Evolutionary conservation across 139 green algal genomes (phyloP).

Genomic region (Tetradesmus lagerheimii): DNA sequence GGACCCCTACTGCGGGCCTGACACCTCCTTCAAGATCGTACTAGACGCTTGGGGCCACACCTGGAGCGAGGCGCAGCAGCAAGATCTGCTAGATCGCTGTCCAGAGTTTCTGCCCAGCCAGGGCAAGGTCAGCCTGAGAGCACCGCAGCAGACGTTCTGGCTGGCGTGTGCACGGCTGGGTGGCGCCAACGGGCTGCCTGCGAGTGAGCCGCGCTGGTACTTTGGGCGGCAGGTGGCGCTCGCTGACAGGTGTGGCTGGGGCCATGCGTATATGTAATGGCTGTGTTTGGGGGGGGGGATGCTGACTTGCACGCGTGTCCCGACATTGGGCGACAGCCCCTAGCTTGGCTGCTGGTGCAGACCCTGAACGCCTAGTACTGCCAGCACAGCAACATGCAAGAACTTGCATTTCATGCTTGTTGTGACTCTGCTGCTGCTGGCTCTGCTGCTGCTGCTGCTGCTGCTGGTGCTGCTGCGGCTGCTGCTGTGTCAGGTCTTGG

Average conservation of each 20-base stretch:
- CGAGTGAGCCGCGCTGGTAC: conserved; percentile 61
- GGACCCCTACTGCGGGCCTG: conserved; percentile 50
- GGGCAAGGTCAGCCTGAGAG: conserved; percentile 64
- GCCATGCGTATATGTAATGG: too few species aligned
- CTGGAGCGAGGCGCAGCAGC: conserved; percentile 57
- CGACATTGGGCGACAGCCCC: background rate
- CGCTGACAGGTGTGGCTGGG: background rate
- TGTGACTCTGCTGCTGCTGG: background rate
- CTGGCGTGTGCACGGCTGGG: conserved; percentile 38
- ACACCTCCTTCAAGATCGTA: conserved; percentile 70
- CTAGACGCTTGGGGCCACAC: conserved; percentile 64
- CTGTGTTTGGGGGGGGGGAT: too few species aligned
- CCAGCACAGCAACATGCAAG: background rate
- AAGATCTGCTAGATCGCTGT: conserved; percentile 60
- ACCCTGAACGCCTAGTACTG: too few species aligned
- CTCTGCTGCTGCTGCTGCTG: background rate
- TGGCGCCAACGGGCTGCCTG: background rate
- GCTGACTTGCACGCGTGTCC: background rate
- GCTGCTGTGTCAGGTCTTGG: conserved; percentile 28
- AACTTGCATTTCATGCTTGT: background rate
- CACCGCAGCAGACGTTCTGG: conserved; percentile 71
- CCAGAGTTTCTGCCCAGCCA: conserved; percentile 60
- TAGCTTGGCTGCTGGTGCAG: background rate
- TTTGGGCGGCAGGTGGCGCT: conserved; percentile 84
- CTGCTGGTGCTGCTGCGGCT: background rate